Percentiles rank a stretch among this genome's conserved stretches.
Evolutionary conservation across 23 red algal genomes (phyloP).

Genomic region (Gracilariopsis chorda): DNA sequence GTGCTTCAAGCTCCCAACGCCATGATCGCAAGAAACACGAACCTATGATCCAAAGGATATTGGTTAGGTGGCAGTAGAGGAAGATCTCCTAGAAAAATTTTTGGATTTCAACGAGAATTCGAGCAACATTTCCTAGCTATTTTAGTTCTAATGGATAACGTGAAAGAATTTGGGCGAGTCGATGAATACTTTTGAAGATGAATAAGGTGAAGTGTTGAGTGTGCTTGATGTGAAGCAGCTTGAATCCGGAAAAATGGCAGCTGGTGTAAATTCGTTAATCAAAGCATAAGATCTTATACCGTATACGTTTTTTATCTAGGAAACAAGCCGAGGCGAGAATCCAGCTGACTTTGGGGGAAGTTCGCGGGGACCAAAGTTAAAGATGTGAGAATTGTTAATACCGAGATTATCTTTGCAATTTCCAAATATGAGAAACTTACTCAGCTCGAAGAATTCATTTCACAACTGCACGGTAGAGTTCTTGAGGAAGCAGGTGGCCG

Average conservation of each 20-base stretch:
- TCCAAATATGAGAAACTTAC: conserved; percentile 76
- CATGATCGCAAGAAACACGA: conserved; percentile 85
- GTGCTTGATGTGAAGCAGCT: conserved; percentile 79
- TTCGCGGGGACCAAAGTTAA: conserved; percentile 92
- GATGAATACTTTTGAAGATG: conserved; percentile 86
- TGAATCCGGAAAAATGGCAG: conserved; percentile 72
- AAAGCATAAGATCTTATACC: conserved; percentile 77
- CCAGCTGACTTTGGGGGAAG: conserved; percentile 70
- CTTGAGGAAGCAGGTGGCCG: conserved; percentile 95
- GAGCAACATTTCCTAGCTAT: conserved; percentile 78
- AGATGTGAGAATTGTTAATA: conserved; percentile 89
- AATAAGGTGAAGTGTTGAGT: conserved; percentile 76
- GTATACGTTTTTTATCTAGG: conserved; percentile 76
- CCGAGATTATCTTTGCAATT: conserved; percentile 91
- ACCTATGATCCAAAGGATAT: conserved; percentile 88
- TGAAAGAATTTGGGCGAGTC: conserved; percentile 81
- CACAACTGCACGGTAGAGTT: conserved; percentile 82
- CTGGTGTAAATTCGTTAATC: conserved; percentile 87
- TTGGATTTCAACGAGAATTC: conserved; percentile 81
- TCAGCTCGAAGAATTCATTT: conserved; percentile 95
- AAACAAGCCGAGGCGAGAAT: conserved; percentile 54
- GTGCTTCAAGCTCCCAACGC: conserved; percentile 77
- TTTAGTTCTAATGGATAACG: conserved; percentile 70
- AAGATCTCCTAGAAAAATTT: conserved; percentile 88
- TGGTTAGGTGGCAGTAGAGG: conserved; percentile 76